Percentiles rank a stretch among this genome's conserved stretches.
Conservation (phyloP, 2,329 filamentous ascomycete species). For the Xylaria sp. region DNA sequence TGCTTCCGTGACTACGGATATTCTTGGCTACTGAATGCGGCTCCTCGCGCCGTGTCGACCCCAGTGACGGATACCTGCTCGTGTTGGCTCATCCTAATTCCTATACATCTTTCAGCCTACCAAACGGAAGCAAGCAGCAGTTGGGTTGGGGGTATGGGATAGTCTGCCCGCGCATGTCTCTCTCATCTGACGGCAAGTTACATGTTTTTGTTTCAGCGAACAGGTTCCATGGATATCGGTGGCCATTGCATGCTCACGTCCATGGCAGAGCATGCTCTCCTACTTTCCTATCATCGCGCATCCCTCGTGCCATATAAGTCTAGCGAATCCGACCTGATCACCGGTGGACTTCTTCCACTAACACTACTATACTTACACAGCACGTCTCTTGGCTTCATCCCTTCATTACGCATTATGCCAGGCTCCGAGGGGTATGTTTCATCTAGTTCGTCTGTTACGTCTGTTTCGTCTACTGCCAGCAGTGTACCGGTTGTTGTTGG, state of each 20-base stretch:
- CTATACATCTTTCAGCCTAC: no score
- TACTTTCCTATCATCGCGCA: neutral
- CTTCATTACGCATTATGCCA: neutral
- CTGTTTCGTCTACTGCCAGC: neutral
- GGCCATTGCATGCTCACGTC: neutral
- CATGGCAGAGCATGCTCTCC: neutral
- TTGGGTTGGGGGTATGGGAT: no score
- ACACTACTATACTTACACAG: neutral
- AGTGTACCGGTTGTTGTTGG: conserved; percentile 37
- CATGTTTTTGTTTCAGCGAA: no score
- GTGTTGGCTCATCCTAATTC: neutral
- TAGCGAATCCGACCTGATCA: neutral
- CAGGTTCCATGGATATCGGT: neutral
- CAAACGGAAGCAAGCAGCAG: no score
- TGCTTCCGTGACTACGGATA: conserved; percentile 19
- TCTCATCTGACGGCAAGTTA: no score
- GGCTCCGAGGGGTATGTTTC: no score
- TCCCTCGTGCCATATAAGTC: neutral
- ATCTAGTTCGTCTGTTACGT: no score
- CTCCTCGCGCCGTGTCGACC: neutral
- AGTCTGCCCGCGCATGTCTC: no score
- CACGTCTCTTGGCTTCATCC: neutral
- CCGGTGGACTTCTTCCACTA: neutral
- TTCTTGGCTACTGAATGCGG: neutral
- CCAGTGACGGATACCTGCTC: neutral